Conservation (phyloP, 257 asterid genomes). For the Solanum tarijense region DNA sequence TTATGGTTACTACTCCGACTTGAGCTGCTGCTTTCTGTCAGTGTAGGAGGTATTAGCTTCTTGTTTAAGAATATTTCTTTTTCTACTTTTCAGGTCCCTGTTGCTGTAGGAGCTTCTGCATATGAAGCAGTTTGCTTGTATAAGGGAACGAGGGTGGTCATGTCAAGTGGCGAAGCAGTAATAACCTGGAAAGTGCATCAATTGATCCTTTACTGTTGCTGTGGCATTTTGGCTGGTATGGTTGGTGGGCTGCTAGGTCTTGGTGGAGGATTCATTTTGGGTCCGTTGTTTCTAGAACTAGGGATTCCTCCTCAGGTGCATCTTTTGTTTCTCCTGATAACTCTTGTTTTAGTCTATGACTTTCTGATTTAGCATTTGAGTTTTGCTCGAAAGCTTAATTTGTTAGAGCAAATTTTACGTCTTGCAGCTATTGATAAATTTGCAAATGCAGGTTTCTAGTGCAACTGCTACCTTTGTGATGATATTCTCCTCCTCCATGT, state of each 20-base stretch:
- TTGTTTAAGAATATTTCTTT: neutral
- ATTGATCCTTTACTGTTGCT: conserved; percentile 34
- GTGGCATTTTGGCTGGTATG: conserved; percentile 47
- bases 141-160: conserved; percentile 36
- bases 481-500: conserved; percentile 56
- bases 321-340: neutral
- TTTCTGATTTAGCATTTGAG: neutral
- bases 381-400: neutral
- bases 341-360: neutral
- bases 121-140: conserved; percentile 45
- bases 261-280: conserved; percentile 60
- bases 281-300: conserved; percentile 48
- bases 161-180: conserved; percentile 31
- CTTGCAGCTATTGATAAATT: neutral
- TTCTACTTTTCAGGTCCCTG: conserved; percentile 35
- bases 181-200: conserved; percentile 35
- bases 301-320: conserved; percentile 60
- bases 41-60: neutral
- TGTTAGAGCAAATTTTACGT: neutral
- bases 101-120: conserved; percentile 43
- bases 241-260: conserved; percentile 66
- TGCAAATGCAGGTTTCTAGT: conserved; percentile 40
- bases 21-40: neutral
- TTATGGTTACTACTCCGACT: neutral
- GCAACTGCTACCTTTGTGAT: conserved; percentile 51